Conservation (phyloP, 495 filamentous ascomycete species). For the Rhizodiscina lignyota region DNA sequence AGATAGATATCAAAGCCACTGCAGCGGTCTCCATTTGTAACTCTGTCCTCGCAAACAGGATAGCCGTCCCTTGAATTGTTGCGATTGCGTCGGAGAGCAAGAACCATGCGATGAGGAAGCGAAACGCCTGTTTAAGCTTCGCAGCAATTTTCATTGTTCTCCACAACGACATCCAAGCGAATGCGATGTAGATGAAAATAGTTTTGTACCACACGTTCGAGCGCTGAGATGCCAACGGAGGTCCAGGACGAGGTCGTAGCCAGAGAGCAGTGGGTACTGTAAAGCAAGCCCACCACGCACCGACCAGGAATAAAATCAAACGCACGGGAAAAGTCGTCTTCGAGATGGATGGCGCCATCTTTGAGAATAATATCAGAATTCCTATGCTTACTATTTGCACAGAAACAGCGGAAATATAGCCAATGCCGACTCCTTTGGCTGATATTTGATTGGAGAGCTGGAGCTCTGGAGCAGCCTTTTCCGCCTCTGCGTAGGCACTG, state of each 20-base stretch:
- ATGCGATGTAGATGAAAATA: slow-evolving; percentile 41
- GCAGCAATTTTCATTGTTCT: slow-evolving; percentile 59
- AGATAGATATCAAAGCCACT: slow-evolving; percentile 15
- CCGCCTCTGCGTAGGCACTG: slow-evolving; percentile 10
- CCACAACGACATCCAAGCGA: slow-evolving; percentile 72
- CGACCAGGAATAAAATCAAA: slow-evolving; percentile 64
- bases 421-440: slow-evolving; percentile 76
- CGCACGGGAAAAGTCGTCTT: slow-evolving; percentile 22
- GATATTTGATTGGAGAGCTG: slow-evolving; percentile 72
- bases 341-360: slow-evolving; percentile 7
- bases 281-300: slow-evolving; percentile 79
- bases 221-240: slow-evolving; percentile 35
- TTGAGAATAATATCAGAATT: slow-evolving; percentile 23
- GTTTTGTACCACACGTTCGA: no score
- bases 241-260: slow-evolving; percentile 77
- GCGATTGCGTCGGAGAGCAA: slow-evolving; percentile 83
- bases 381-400: slow-evolving; percentile 63
- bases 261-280: slow-evolving; percentile 73
- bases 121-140: slow-evolving; percentile 61
- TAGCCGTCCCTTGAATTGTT: slow-evolving; percentile 83
- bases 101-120: slow-evolving; percentile 83
- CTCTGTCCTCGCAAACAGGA: slow-evolving; percentile 82
- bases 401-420: slow-evolving; percentile 69
- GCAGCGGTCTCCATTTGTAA: slow-evolving; percentile 45
- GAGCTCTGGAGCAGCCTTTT: slow-evolving; percentile 41